phyloP scores from a whole-genome alignment of 176 grass and related monocot genomes.

The maize (Zea mays) region Zm-B73-REFERENCE-NAM-5.0 NC_050097.1:24040001-24040500 shows the following conservation, averaged over 20 bases:
- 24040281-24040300: no score
- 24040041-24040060: background rate
- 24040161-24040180: slow-evolving; percentile 11
- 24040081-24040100: background rate
- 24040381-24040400: slow-evolving; percentile 2
- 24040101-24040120: slow-evolving; percentile 5
- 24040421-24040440: slow-evolving; percentile 14
- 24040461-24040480: slow-evolving; percentile 44
- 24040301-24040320: no score
- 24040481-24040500: slow-evolving; percentile 51
- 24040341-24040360: no score
- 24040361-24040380: background rate
- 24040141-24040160: slow-evolving; percentile 10
- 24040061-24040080: background rate
- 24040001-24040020: background rate
- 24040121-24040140: background rate
- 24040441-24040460: slow-evolving; percentile 66
- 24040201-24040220: background rate
- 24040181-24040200: background rate
- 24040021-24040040: background rate
- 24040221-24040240: background rate
- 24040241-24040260: background rate
- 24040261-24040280: no score
- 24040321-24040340: no score
- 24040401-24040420: background rate